Evolutionary conservation across 164 flowering plant genomes (phyloP), one percentile per base, ranked within the genome.

Genomic region (Macadamia tetraphylla): DNA sequence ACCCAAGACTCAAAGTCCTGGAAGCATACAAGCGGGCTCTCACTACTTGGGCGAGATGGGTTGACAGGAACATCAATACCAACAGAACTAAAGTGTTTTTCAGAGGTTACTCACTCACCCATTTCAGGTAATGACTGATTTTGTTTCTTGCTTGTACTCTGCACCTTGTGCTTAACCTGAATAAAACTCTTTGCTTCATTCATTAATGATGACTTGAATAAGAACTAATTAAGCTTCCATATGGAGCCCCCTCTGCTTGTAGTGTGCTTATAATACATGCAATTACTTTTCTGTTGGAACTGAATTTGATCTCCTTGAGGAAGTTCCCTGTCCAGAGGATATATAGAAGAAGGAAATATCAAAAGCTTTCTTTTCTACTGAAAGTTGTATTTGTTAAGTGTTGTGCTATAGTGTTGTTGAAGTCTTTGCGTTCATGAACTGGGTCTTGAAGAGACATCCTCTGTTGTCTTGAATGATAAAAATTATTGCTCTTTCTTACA

Each of bases 71-170:
- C 64, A 68, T 86, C 12, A 71, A 84, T 60, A 15, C 58, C 51
- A 73, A 73, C 40, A 79, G 71, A 67, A 84, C 86, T 29, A 74
- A 60, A 62, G 83, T 86, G 49, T 72, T 86, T 73, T 86, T 82
- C 79, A 70, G 87, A 65, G 89, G 89, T 35, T 83, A 79, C 74
- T 86, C 89, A 6, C 78, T 77, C 52, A 77, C 86, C 29, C 89
- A 86, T 82, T 83, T 86, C 78, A 79, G 80, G 89, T 84, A 76
- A 12, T 4, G 29, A 5, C 3, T 56, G 14, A 29, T 12, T 18
- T 35, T 55, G 30, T 43, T 31, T 58, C 29, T 9, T 6, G 7
- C 35, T 23, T 32, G 6, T 30, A 29, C 9, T 53, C 18, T 53
- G 15, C n/a, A 8, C 51, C 7, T 1, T 46, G 7, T 3, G 51